Base-by-base conservation (phyloP, 2,329 filamentous ascomycete genomes). In the Penicillium sp. region DNA sequence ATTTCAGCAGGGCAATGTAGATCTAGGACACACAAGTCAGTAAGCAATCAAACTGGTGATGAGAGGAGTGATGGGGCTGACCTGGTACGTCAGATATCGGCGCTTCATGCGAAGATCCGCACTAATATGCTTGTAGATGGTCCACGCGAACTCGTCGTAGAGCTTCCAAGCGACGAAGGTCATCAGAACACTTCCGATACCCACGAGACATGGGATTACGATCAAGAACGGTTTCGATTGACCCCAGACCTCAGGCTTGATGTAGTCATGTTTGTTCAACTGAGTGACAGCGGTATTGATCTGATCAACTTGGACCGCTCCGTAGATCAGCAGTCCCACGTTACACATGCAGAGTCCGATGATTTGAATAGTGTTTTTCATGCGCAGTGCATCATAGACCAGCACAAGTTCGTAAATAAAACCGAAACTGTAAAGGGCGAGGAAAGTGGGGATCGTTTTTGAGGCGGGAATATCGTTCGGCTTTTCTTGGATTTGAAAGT, bases 71-170 rank as follows among this genome's bases (percentile, higher is more conserved):
- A 67, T 21, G n/a, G 14, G n/a, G 14, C 80, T 48, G 79, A 96
- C 92, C 87, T 99, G 94, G 73, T 96, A 99, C 58, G 93, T 90
- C 56, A 99, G 83, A 78, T 96, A 99, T 61, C 94, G 87, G 77
- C 92, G 88, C 83, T 97, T 97, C 88, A 99, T 91, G 67, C 92
- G 87, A 71, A 97, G 85, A 79, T 99, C 94, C 48, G 94, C 94
- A 70, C 92, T 96, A 71, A 99, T 99, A 75, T 96, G 92, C 81
- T 99, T 99, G 77, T 99, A 92, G 69, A 99, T 99, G 54, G 94
- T 94, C 94, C 94, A 99, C 10, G 94, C 93, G 75, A 99, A 99
- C 74, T 97, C 93, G 70, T 96, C 92, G 72, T 99, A 97, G 28
- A 99, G 83, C 78, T 96, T 97, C 90, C 92, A 97, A 2, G 93